Base-by-base conservation (phyloP, 2,329 filamentous ascomycete species). In the Beauveria asiatica region DNA sequence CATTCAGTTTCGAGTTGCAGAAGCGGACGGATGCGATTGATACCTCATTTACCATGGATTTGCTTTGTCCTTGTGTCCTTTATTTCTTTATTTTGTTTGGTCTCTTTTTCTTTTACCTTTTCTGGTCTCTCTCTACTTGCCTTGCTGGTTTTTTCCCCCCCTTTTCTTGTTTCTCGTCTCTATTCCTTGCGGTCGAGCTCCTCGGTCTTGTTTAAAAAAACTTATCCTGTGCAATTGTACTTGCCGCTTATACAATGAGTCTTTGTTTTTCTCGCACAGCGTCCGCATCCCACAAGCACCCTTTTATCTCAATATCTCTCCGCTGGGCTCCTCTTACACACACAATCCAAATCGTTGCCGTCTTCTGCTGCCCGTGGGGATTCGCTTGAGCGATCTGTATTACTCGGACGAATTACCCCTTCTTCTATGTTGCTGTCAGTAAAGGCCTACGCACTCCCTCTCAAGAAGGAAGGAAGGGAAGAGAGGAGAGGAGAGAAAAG, bases 11-110 rank as follows among this genome's bases (percentile, higher is more conserved):
- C 46, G 17, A 45, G 39, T 13, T 44, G 56, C 48, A 25, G 48
- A 59, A 63, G 63, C 65, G 66, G 64, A 66, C 67, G 67, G 67
- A 69, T 68, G 68, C 69, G 71, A 74, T 73, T 67, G 71, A 74
- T 73, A 72, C 70, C 71, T 73, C 65, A 61, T 67, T 69, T 67
- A 61, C 48, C 48, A 37, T 63, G 44, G 42, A 48, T 25, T 54
- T 57, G n/a, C 21, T 54, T 44, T 23, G 42, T 39, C 46, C 51
- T 48, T 30, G 23, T 27, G n/a, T 23, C 41, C 27, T 21, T 17
- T 16, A 9, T 23, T 50, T 13, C 27, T 50, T 54, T 42, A 13
- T 21, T 50, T 51, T 60, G 41, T 54, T 44, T 27, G 30, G 23
- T 58, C 39, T 46, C 17, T 25, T 49, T 27, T 49, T 42, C 33